Conservation (phyloP, 805 yeast genomes). For the Sugiyamaella boreocaroliniensis region DNA sequence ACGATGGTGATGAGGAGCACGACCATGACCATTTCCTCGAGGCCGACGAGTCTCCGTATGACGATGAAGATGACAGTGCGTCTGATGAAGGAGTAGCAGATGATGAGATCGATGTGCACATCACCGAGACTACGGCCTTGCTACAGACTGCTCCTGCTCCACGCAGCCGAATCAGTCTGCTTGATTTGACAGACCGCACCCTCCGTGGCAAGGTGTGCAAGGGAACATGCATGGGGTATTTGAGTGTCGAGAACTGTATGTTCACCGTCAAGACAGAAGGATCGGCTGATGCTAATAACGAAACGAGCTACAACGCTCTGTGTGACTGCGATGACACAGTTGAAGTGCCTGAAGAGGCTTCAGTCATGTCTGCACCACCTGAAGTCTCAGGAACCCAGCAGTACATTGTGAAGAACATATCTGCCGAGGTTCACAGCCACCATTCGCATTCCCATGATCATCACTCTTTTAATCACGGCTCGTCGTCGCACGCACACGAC, state of each 20-base stretch:
- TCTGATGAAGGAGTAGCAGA: not conserved
- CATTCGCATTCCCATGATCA: conserved; percentile 5
- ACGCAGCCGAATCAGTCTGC: conserved; percentile 5
- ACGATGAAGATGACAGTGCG: not conserved
- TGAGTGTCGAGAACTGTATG: conserved; percentile 20
- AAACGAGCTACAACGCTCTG: not conserved
- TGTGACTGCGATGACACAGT: not conserved
- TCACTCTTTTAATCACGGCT: conserved; percentile 8
- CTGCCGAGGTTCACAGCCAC: not conserved
- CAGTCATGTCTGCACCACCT: not conserved
- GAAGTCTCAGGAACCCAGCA: not conserved
- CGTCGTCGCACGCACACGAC: conserved; percentile 6
- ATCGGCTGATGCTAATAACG: not conserved
- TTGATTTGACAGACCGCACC: conserved; percentile 16
- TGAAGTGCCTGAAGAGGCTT: not conserved
- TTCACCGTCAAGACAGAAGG: not conserved
- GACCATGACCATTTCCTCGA: not conserved
- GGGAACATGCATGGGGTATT: conserved; percentile 46
- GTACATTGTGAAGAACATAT: not conserved
- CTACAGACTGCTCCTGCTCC: not conserved
- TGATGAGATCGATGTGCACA: not conserved
- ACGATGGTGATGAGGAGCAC: conserved; percentile 33
- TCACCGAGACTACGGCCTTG: conserved; percentile 3
- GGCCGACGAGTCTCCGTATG: not conserved
- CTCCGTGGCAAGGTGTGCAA: conserved; percentile 21